A percentile compares a stretch with the other conserved stretches of the same genome.
Evolutionary conservation across 345 rosid genomes (phyloP).

Genomic region (Citrus cavaleriei): DNA sequence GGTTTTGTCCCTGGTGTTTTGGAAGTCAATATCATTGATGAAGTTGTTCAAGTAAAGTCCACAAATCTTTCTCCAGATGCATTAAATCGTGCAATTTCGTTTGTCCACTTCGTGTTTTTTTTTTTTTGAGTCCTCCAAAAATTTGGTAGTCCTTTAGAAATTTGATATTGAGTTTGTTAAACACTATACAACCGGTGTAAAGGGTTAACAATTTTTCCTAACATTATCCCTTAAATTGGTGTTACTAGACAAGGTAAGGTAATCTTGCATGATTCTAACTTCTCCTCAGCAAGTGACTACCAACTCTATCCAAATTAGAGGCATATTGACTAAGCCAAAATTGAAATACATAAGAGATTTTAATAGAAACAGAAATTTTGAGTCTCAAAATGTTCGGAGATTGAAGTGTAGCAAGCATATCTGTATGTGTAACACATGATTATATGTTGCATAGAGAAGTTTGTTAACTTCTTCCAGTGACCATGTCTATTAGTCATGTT

Average conservation of each 20-base stretch:
- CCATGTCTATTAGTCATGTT: neutral
- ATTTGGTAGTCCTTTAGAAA: neutral
- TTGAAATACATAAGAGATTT: neutral
- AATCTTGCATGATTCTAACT: neutral
- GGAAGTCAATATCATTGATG: constrained; percentile 65
- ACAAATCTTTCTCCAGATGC: neutral
- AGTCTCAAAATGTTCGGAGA: neutral
- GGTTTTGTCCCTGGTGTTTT: constrained; percentile 87
- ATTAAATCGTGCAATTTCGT: neutral
- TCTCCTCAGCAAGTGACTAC: neutral
- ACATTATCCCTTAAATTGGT: neutral
- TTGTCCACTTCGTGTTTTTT: neutral
- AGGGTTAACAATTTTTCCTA: neutral
- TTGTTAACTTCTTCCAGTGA: neutral
- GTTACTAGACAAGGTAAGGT: neutral
- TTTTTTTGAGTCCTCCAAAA: neutral
- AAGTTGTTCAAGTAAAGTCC: constrained; percentile 71
- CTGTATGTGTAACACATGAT: neutral
- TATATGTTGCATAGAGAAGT: neutral
- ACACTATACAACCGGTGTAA: neutral
- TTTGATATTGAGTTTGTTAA: neutral
- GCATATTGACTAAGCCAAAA: neutral
- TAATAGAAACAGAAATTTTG: neutral
- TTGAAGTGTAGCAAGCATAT: neutral
- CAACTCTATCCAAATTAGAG: neutral